phyloP scores from a whole-genome alignment of 208 protist species.

The Wallacemonas collosoma region DNA sequence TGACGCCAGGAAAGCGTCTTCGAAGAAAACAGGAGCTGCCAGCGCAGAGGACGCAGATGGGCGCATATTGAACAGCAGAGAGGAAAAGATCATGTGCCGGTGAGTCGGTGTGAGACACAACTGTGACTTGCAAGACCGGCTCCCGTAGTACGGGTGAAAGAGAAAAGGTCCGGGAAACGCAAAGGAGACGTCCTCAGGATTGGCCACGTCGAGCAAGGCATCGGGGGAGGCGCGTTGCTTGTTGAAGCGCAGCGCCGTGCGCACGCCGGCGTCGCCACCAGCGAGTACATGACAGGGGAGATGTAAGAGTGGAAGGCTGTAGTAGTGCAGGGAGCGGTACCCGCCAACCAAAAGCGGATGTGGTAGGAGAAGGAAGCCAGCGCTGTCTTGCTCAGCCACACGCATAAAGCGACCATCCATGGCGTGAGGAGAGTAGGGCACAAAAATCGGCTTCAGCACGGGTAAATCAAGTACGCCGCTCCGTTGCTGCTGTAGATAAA shows the following conservation, averaged over 20 bases:
- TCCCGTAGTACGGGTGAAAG: constrained; percentile 32
- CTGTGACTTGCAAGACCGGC: not conserved
- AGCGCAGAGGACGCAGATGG: not conserved
- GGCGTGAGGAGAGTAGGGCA: not conserved
- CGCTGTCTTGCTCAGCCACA: not conserved
- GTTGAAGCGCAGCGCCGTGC: not conserved
- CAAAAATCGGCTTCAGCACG: constrained; percentile 27
- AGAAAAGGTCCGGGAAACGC: not conserved
- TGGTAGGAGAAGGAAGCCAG: constrained; percentile 34
- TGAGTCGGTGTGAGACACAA: constrained; percentile 26
- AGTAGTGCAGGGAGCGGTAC: constrained; percentile 63
- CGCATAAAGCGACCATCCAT: not conserved
- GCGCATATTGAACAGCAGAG: not conserved
- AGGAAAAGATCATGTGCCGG: constrained; percentile 3
- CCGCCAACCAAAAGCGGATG: constrained; percentile 40
- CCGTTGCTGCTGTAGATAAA: constrained; percentile 37
- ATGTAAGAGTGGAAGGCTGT: constrained; percentile 56
- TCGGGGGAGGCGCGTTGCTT: too few species aligned
- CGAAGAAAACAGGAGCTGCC: not conserved
- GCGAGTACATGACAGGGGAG: constrained; percentile 38
- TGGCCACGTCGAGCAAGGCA: not conserved
- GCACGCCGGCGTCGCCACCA: not conserved
- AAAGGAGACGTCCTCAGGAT: not conserved
- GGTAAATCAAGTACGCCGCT: constrained; percentile 26
- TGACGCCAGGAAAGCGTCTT: not conserved